Base-by-base conservation (phyloP, 805 yeast genomes). In the Metschnikowia colocasiae region DNA sequence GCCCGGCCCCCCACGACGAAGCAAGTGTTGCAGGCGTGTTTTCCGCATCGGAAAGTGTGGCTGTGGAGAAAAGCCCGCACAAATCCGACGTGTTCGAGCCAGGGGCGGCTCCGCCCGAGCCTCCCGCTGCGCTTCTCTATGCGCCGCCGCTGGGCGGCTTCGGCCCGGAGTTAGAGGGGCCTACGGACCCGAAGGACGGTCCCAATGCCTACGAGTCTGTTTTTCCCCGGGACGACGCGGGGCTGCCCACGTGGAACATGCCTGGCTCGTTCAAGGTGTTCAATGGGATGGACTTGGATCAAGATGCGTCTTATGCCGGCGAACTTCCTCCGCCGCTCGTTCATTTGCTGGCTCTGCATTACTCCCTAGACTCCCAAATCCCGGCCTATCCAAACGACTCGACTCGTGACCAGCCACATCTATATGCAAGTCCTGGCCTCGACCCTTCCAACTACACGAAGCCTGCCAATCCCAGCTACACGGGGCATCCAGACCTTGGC, bases 191-290 rank as follows among this genome's bases (percentile, higher is more conserved):
- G 23, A 19, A 20, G 6, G 10, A 19, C 13, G 22, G 15, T 1
- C 13, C 31, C 13, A 38, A 26, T 10, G 26, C 38, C 23, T 38
- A 18, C n/a, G 18, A 16, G 16, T 18, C 41, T 12, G 18, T 38
- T 26, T 38, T 38, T 13, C 41, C 33, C 23, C 18, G 13, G 4
- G 33, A 38, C 4, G 38, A 35, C 15, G 4, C 38, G 26, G 13
- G 13, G 40, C 30, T 25, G 40, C 25, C 32, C 16, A 38, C 34
- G 16, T 53, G 55, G 55, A 33, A 36, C 26, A 51, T 53, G 51
- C 56, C 55, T 7, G 56, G 56, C 2, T 45, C 51, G 5, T 48
- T 48, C 36, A 19, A 34, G 34, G 32, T 16, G 10, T 26, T 26
- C 16, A 19, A n/a, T n/a, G 41, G n/a, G 3, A 26, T 19, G 32